Conservation (phyloP, 495 filamentous ascomycete genomes). For the Talaromyces ruber region DNA sequence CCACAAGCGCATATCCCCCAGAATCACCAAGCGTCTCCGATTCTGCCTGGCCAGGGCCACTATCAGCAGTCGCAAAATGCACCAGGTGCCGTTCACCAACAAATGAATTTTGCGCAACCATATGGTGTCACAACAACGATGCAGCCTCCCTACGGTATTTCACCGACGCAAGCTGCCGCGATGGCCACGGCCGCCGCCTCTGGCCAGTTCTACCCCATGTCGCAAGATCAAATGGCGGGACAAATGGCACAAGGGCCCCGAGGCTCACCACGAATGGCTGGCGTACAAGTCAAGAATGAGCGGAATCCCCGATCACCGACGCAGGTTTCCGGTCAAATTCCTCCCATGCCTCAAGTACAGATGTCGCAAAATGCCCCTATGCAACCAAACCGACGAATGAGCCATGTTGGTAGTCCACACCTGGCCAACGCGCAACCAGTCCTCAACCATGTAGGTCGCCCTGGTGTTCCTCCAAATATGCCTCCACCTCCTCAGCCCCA, state of each 20-base stretch:
- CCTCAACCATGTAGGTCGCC: constrained; percentile 40
- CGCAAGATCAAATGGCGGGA: constrained; percentile 39
- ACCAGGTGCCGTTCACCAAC: constrained; percentile 39
- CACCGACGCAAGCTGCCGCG: constrained; percentile 44
- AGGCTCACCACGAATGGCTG: constrained; percentile 44
- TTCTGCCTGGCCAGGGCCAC: constrained; percentile 45
- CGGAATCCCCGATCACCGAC: constrained; percentile 43
- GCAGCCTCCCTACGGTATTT: constrained; percentile 41
- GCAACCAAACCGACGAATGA: constrained; percentile 38
- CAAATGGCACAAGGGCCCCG: constrained; percentile 37
- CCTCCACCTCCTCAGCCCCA: constrained; percentile 40
- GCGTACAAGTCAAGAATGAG: constrained; percentile 42
- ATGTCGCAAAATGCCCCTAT: constrained; percentile 37
- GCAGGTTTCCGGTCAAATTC: constrained; percentile 41
- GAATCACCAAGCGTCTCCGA: constrained; percentile 42
- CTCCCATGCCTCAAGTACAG: constrained; percentile 41
- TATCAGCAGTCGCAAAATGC: constrained; percentile 39
- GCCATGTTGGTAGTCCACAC: constrained; percentile 43
- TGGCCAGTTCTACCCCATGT: constrained; percentile 41
- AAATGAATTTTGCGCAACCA: constrained; percentile 44
- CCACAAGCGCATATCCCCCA: constrained; percentile 44
- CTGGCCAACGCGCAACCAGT: constrained; percentile 36
- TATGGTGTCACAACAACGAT: constrained; percentile 41
- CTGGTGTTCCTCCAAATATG: constrained; percentile 38
- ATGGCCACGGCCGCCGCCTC: constrained; percentile 50